A percentile compares a stretch with the other conserved stretches of the same genome.
Evolutionary conservation across 1,139 yeast genomes (phyloP).

Genomic region (Candida sp.): DNA sequence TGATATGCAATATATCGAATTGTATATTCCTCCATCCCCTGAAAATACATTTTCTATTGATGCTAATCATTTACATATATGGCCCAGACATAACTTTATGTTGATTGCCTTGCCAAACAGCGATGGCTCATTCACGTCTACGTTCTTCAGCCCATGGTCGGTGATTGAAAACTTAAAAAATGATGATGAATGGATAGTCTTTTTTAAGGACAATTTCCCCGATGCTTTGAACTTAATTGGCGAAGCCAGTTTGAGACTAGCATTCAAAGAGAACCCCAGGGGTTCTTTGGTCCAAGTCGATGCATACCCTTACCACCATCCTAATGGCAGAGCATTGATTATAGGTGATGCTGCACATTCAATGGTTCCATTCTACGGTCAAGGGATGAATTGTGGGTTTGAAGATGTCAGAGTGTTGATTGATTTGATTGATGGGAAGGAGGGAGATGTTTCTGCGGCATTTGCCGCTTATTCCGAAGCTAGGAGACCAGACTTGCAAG

Average conservation of each 20-base stretch:
- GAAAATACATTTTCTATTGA: slow-evolving; percentile 46
- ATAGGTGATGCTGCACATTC: slow-evolving; percentile 96
- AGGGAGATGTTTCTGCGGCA: slow-evolving; percentile 44
- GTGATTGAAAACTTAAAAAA: slow-evolving; percentile 53
- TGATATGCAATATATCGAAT: slow-evolving; percentile 81
- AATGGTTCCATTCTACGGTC: slow-evolving; percentile 97
- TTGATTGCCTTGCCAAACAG: slow-evolving; percentile 82
- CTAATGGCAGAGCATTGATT: slow-evolving; percentile 59
- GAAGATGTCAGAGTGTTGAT: slow-evolving; percentile 79
- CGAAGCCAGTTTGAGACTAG: slow-evolving; percentile 44
- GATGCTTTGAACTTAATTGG: slow-evolving; percentile 77
- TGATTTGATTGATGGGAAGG: slow-evolving; percentile 45
- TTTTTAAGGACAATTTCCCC: slow-evolving; percentile 62
- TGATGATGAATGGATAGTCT: slow-evolving; percentile 42
- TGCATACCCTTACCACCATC: slow-evolving; percentile 67
- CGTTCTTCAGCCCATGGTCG: slow-evolving; percentile 82
- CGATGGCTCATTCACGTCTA: slow-evolving; percentile 87
- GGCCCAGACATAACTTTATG: slow-evolving; percentile 91
- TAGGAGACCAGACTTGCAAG: slow-evolving; percentile 65
- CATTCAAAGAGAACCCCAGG: slow-evolving; percentile 62
- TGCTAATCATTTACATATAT: slow-evolving; percentile 82
- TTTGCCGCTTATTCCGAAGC: slow-evolving; percentile 53
- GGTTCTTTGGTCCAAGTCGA: slow-evolving; percentile 71
- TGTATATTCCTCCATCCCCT: slow-evolving; percentile 61
- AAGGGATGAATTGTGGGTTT: slow-evolving; percentile 96